These are phyloP conservation scores for Panicum hallii DNA, from an alignment of 202 grass and related monocot genomes.

Conservation along the genomic window DNA sequence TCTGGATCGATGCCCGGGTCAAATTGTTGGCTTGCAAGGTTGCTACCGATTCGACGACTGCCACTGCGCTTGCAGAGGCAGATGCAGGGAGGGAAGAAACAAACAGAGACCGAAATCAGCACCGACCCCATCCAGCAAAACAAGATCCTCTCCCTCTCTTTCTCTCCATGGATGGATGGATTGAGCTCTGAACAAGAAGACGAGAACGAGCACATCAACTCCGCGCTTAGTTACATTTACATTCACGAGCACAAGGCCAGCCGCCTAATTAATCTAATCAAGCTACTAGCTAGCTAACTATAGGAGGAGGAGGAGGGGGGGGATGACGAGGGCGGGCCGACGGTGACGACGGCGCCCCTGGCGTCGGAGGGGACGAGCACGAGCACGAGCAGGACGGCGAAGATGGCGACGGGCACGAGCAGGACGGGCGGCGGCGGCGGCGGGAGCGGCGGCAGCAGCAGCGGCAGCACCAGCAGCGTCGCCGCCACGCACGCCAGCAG, in stretches of 20 bases:
- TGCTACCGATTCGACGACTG: neutral
- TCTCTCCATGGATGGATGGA: neutral
- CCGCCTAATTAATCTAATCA: neutral
- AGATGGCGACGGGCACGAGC: slow-evolving; percentile 56
- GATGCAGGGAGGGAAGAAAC: too few relatives aligned
- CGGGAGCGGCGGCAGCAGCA: slow-evolving; percentile 44
- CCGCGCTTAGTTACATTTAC: slow-evolving; percentile 40
- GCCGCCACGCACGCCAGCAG: slow-evolving; percentile 50
- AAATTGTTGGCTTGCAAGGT: neutral
- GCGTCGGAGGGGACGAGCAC: slow-evolving; percentile 41
- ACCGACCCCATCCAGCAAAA: neutral
- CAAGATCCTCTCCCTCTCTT: neutral
- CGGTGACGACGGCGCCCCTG: neutral
- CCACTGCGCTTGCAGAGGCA: neutral
- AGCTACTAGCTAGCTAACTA: neutral
- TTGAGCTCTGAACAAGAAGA: neutral
- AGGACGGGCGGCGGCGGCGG: slow-evolving; percentile 47
- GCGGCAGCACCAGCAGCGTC: slow-evolving; percentile 50
- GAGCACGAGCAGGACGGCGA: slow-evolving; percentile 55
- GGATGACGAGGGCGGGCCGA: neutral
- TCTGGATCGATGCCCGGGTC: neutral
- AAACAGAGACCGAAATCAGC: neutral
- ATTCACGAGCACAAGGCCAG: neutral
- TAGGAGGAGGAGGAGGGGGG: neutral
- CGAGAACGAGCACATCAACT: neutral